Conservation (phyloP, 2,329 filamentous ascomycete species). For the Pseudocercospora macadamiae region DNA sequence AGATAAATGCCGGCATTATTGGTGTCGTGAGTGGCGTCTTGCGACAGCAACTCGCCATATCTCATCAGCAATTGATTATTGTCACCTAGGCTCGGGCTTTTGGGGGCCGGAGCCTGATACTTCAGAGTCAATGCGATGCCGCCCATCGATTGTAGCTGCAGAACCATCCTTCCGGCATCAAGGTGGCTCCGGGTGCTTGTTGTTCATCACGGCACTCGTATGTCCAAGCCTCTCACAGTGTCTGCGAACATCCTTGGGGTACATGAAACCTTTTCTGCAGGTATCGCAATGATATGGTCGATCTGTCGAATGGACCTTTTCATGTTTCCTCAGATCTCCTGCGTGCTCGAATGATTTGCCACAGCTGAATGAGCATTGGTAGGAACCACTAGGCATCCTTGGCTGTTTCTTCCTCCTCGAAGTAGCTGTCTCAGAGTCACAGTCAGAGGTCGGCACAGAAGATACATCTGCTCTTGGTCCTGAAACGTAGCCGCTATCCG, state of each 20-base stretch:
- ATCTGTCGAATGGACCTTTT: constrained; percentile 12
- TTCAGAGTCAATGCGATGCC: too few species aligned
- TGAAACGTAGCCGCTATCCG: neutral
- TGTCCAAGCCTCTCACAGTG: neutral
- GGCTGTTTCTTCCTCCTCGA: constrained; percentile 14
- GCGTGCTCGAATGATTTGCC: constrained; percentile 11
- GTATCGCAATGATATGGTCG: constrained; percentile 6
- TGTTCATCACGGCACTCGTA: too few species aligned
- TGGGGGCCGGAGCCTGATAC: too few species aligned
- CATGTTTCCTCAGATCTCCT: constrained; percentile 18
- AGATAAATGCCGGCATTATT: neutral
- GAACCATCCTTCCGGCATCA: too few species aligned
- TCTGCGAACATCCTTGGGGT: constrained; percentile 14
- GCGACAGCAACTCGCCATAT: neutral
- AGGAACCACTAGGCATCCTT: constrained; percentile 6
- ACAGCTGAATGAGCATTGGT: constrained; percentile 7
- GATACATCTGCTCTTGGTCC: neutral
- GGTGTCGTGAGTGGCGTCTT: neutral
- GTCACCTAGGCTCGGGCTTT: too few species aligned
- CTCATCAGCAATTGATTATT: neutral
- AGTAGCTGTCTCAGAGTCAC: constrained; percentile 4
- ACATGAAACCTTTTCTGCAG: constrained; percentile 15
- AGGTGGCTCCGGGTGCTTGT: too few species aligned
- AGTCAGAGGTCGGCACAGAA: constrained; percentile 5
- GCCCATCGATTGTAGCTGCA: too few species aligned